Conservation (phyloP, 2,329 filamentous ascomycete genomes). For the Zasmidium citrigriseum region DNA sequence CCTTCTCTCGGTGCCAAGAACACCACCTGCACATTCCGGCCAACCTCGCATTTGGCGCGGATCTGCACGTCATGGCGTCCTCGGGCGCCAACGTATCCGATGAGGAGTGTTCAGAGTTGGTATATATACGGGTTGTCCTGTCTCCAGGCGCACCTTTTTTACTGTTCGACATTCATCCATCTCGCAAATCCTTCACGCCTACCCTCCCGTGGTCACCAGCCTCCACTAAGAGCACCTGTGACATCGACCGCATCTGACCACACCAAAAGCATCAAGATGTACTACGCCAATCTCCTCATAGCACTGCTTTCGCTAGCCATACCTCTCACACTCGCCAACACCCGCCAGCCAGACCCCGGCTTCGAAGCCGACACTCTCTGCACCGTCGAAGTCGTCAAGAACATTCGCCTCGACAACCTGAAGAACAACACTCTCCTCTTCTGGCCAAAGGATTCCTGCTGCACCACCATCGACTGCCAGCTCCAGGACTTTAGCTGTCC, state of each 20-base stretch:
- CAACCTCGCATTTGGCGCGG: not conserved
- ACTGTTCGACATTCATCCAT: too few relatives aligned
- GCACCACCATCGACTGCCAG: constrained; percentile 17
- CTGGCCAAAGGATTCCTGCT: constrained; percentile 18
- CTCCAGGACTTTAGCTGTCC: constrained; percentile 18
- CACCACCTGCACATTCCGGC: too few relatives aligned
- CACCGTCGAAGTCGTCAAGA: constrained; percentile 14
- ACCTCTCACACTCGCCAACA: constrained; percentile 42
- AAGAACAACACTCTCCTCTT: constrained; percentile 18
- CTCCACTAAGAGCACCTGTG: too few relatives aligned
- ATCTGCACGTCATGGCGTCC: not conserved
- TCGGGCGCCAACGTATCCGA: not conserved
- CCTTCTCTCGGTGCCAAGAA: too few relatives aligned
- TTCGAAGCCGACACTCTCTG: constrained; percentile 30
- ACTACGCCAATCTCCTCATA: constrained; percentile 47
- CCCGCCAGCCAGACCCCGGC: constrained; percentile 17
- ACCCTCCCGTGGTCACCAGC: too few relatives aligned
- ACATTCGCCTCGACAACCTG: constrained; percentile 9
- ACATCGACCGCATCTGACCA: not conserved
- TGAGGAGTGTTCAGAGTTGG: too few relatives aligned
- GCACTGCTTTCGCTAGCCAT: constrained; percentile 35
- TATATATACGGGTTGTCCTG: too few relatives aligned
- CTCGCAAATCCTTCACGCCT: too few relatives aligned
- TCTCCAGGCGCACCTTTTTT: too few relatives aligned
- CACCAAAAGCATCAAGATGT: not conserved